Conservation (phyloP, 306 rosid genomes). For the Prunus mongolica region DNA sequence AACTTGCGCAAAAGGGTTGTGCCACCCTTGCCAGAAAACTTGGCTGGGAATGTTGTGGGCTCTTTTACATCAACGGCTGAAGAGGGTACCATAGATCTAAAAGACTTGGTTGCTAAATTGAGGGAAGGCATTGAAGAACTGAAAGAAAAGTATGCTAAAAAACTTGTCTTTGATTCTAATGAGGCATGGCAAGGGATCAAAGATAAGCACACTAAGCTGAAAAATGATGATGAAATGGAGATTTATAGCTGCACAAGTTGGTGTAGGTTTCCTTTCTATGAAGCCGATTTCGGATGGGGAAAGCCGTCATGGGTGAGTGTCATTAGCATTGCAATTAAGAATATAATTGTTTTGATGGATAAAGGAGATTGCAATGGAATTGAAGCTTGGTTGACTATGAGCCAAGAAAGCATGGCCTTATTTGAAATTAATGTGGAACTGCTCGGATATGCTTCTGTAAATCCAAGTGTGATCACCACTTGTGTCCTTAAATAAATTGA, state of each 20-base stretch:
- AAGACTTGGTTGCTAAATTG: slow-evolving; percentile 1
- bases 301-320: slow-evolving; percentile 34
- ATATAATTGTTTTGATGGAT: slow-evolving; percentile 19
- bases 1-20: slow-evolving; percentile 27
- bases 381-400: slow-evolving; percentile 26
- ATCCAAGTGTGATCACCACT: not conserved
- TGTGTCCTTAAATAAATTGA: not conserved
- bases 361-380: slow-evolving; percentile 28
- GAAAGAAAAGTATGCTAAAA: not conserved
- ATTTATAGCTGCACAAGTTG: slow-evolving; percentile 18
- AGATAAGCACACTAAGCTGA: not conserved
- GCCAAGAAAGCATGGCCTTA: slow-evolving; percentile 17
- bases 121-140: slow-evolving; percentile 6
- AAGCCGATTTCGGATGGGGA: slow-evolving; percentile 32
- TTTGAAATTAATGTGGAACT: slow-evolving; percentile 20
- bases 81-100: not conserved
- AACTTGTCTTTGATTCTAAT: not conserved
- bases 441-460: slow-evolving; percentile 19
- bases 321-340: slow-evolving; percentile 4
- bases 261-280: slow-evolving; percentile 24
- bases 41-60: slow-evolving; percentile 21
- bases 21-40: slow-evolving; percentile 4
- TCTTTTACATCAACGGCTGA: not conserved
- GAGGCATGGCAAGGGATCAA: not conserved
- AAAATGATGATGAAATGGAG: not conserved